A percentile compares a stretch with the other conserved stretches of the same genome.
Conservation (phyloP, 495 filamentous ascomycete species). For the Aspergillus biplanus region DNA sequence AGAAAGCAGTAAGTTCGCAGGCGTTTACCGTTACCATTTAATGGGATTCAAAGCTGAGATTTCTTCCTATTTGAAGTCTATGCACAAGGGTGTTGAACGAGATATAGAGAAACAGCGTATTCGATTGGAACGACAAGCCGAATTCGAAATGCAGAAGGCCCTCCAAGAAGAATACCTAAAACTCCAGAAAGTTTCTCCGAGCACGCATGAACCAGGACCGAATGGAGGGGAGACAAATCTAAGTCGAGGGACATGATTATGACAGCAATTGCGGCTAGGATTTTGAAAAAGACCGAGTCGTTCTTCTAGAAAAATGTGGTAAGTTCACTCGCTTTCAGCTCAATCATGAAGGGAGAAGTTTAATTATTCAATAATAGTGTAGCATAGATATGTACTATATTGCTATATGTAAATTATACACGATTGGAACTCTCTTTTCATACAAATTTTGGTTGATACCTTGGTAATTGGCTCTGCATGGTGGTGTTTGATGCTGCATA, state of each 20-base stretch:
- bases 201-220: conserved; percentile 26
- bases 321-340: not conserved
- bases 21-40: conserved; percentile 4
- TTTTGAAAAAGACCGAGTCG: not conserved
- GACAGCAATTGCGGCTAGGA: not conserved
- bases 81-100: conserved; percentile 93
- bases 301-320: conserved; percentile 9
- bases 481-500: too few relatives aligned
- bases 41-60: conserved; percentile 14
- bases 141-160: conserved; percentile 87
- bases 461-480: too few relatives aligned
- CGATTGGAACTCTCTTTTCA: conserved; percentile 8
- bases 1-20: conserved; percentile 70
- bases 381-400: conserved; percentile 23
- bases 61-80: conserved; percentile 45
- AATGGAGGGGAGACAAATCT: conserved; percentile 24
- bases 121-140: conserved; percentile 84
- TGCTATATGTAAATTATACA: conserved; percentile 26
- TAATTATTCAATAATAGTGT: conserved; percentile 3
- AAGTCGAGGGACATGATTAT: conserved; percentile 28
- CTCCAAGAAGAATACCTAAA: conserved; percentile 91
- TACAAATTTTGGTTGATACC: not conserved
- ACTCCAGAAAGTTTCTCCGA: conserved; percentile 67
- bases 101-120: conserved; percentile 93
- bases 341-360: not conserved